Percentiles rank a stretch among this genome's conserved stretches.
Evolutionary conservation across 2,329 filamentous ascomycete species (phyloP).

Genomic region (Diaporthe amygdali): DNA sequence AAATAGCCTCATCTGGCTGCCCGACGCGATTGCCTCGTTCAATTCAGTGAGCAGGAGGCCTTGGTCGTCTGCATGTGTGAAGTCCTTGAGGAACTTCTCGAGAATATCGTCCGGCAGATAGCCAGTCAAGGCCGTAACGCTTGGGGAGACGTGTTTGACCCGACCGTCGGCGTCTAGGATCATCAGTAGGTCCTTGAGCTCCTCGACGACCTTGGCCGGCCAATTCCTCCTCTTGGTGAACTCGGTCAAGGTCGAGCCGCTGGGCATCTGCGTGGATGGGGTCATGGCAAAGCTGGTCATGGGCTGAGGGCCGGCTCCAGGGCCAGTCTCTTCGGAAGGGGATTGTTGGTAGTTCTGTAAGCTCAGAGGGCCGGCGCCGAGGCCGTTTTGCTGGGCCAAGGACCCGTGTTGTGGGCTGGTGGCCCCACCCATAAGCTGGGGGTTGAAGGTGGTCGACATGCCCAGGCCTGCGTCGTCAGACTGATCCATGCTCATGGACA

Average conservation of each 20-base stretch:
- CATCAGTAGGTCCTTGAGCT: conserved; percentile 86
- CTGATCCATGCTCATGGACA: conserved; percentile 50
- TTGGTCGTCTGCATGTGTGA: conserved; percentile 85
- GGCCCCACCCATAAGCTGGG: conserved; percentile 26
- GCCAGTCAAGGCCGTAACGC: conserved; percentile 75
- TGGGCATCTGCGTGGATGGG: conserved; percentile 34
- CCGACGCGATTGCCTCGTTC: conserved; percentile 84
- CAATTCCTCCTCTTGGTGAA: conserved; percentile 73
- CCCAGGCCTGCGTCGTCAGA: conserved; percentile 34
- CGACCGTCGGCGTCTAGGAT: conserved; percentile 85
- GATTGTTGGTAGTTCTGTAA: conserved; percentile 26
- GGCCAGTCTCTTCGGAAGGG: conserved; percentile 36
- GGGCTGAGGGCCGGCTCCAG: conserved; percentile 48
- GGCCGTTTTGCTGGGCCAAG: conserved; percentile 17
- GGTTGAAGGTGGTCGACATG: conserved; percentile 34
- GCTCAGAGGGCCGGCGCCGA: conserved; percentile 23
- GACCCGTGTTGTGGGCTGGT: conserved; percentile 27
- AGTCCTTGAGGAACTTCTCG: conserved; percentile 78
- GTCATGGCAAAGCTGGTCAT: conserved; percentile 39
- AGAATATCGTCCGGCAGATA: conserved; percentile 74
- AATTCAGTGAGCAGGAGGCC: conserved; percentile 85
- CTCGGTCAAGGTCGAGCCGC: conserved; percentile 56
- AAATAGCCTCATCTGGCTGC: conserved; percentile 82
- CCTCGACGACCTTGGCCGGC: conserved; percentile 87
- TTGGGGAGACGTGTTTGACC: conserved; percentile 86